Evolutionary conservation across 1,284 basidiomycete genomes (phyloP).

Genomic region (Papiliotrema terrestris): DNA sequence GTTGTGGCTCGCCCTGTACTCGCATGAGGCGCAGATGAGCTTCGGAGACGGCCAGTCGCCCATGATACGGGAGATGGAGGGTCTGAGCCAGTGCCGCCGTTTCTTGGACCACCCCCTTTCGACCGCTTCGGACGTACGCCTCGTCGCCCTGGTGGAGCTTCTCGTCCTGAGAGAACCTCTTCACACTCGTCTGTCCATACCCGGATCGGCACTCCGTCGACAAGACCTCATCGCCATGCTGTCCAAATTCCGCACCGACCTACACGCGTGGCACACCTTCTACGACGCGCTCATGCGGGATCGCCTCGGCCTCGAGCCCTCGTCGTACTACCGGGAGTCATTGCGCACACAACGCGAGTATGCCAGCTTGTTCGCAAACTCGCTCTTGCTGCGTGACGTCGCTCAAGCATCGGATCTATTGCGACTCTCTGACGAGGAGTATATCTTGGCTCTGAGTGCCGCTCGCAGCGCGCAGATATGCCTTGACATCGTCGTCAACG

Average conservation of each 20-base stretch:
- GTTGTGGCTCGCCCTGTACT: constrained; percentile 78
- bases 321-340: constrained; percentile 7
- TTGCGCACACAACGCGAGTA: constrained; percentile 6
- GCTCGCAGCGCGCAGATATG: neutral
- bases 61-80: constrained; percentile 77
- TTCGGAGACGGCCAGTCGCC: constrained; percentile 82
- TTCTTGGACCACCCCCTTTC: constrained; percentile 73
- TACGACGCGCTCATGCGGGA: too few relatives aligned
- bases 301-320: too few relatives aligned
- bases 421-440: neutral
- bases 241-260: too few relatives aligned
- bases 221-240: neutral
- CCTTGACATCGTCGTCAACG: neutral
- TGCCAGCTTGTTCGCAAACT: neutral
- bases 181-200: constrained; percentile 5
- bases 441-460: neutral
- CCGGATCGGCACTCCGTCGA: neutral
- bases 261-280: too few relatives aligned
- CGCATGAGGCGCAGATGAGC: constrained; percentile 87
- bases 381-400: neutral
- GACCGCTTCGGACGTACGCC: constrained; percentile 82
- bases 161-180: constrained; percentile 6
- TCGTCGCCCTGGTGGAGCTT: constrained; percentile 70
- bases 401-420: neutral
- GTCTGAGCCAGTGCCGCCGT: constrained; percentile 66